Base-by-base conservation (phyloP, 257 asterid species). In the Gardenia jasminoides region DNA sequence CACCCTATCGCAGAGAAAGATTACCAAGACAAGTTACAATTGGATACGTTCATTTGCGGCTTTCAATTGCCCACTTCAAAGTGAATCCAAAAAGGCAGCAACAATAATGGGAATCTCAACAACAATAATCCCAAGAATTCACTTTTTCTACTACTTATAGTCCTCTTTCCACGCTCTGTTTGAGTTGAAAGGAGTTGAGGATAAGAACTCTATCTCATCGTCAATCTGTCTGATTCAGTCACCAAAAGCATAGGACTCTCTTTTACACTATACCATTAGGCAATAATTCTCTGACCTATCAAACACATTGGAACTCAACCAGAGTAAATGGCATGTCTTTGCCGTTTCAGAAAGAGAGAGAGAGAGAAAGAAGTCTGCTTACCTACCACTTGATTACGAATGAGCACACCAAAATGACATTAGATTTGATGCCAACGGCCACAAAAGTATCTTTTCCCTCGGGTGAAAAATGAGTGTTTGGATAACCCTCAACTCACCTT, bases 131-230 rank as follows among this genome's bases (percentile, higher is more conserved):
- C 61, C 24, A 52, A 54, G 70, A 39, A 56, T 30, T 9, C 33
- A n/a, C 70, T 13, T 69, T 39, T 43, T 4, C 31, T 1, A 28
- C 6, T 54, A 56, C 15, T 44, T 5, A 17, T 62, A 24, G 30
- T 24, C n/a, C 11, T 67, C 41, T 54, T 52, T 24, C 58, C 75
- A 68, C 19, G 46, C 17, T 47, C 7, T 54, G 13, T 36, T 30
- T 16, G 56, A 58, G 33, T 3, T 24, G 46, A 54, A 62, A 48
- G n/a, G 70, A 20, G 36, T 73, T 26, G 73, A 74, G 79, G 83
- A 74, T 80, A 80, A 80, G 76, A 64, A 52, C 75, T 17, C 72
- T 11, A 44, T 66, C 75, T 13, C 78, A 78, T 54, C 76, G 4
- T 26, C 56, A 67, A n/a, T 6, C 48, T 17, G 4, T 31, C 62